Evolutionary conservation across 2,329 filamentous ascomycete species (phyloP).

Genomic region (Rasamsonia emersonii): DNA sequence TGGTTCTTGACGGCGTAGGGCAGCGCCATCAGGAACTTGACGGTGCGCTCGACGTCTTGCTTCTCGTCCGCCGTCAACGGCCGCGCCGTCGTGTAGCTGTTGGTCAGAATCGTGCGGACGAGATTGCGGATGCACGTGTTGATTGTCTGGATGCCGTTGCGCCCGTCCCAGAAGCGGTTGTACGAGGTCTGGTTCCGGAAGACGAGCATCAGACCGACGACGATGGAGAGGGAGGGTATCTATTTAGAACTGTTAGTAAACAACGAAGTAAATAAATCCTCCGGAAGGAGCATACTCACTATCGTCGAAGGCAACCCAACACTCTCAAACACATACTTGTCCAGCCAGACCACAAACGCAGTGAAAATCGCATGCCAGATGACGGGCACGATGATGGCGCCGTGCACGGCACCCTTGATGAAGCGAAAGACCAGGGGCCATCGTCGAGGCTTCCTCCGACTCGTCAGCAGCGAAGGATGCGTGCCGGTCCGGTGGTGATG

Average conservation of each 20-base stretch:
- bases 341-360: slow-evolving; percentile 50
- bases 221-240: slow-evolving; percentile 56
- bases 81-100: slow-evolving; percentile 29
- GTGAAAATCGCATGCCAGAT: slow-evolving; percentile 51
- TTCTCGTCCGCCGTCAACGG: slow-evolving; percentile 36
- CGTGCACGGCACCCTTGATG: slow-evolving; percentile 56
- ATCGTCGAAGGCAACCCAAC: slow-evolving; percentile 52
- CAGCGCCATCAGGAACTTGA: slow-evolving; percentile 52
- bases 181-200: slow-evolving; percentile 58
- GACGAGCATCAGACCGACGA: slow-evolving; percentile 59
- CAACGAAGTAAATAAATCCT: slow-evolving; percentile 6
- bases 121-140: slow-evolving; percentile 53
- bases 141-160: slow-evolving; percentile 49
- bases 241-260: no score
- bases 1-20: slow-evolving; percentile 58
- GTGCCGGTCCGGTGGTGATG: slow-evolving; percentile 13
- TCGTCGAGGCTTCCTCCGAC: slow-evolving; percentile 33
- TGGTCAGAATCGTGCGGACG: slow-evolving; percentile 47
- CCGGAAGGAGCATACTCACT: slow-evolving; percentile 31
- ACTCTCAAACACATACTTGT: slow-evolving; percentile 42
- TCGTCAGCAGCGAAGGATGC: slow-evolving; percentile 25
- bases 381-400: slow-evolving; percentile 49
- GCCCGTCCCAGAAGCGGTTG: slow-evolving; percentile 56
- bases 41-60: slow-evolving; percentile 49
- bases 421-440: slow-evolving; percentile 57